Base-by-base conservation (phyloP, 768 basidiomycete species). In the Rubroboletus satanas region DNA sequence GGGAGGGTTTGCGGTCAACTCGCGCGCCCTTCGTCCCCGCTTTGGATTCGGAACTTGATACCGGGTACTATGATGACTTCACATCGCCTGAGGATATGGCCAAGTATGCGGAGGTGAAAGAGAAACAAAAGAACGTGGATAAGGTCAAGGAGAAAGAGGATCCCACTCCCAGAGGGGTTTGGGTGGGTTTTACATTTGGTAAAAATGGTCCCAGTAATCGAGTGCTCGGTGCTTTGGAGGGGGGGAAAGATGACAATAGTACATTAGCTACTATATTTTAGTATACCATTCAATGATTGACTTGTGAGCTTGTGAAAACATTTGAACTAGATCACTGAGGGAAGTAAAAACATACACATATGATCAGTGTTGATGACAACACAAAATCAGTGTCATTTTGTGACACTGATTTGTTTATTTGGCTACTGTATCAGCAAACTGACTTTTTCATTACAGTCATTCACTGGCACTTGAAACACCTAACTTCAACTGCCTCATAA, bases 51-150 rank as follows among this genome's bases (percentile, higher is more conserved):
- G 97, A 98, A 65, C 80, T 91, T 54, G 97, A 99, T 66, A 93
- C 94, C 1, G 94, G 93, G 17, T 95, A 95, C 72, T 95, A 93
- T 73, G 92, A 94, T 62, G 92, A 93, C 68, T 94, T 94, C 69
- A 87, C 87, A 2, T 87, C 82, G 4, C 75, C 81, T 5, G 91
- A 95, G 55, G 96, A 98, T 67, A 98, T 98, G 95, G 93, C 92
- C 47, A 98, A 98, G 75, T 98, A 98, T 67, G 93, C 95, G 11
- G 96, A 99, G 71, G 97, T 99, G 7, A 84, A 90, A 72, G 97
- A 97, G 77, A 99, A 98, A 74, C 94, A 98, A 74, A 77, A 75
- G 65, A 95, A 98, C 67, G 95, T 99, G 26, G 96, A 96, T 26
- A 82, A 81, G 53, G 90, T 98, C 17, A 84, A 81, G 71, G 96